Base-by-base conservation (phyloP, 768 basidiomycete genomes). In the Pleurotus sapidus region DNA sequence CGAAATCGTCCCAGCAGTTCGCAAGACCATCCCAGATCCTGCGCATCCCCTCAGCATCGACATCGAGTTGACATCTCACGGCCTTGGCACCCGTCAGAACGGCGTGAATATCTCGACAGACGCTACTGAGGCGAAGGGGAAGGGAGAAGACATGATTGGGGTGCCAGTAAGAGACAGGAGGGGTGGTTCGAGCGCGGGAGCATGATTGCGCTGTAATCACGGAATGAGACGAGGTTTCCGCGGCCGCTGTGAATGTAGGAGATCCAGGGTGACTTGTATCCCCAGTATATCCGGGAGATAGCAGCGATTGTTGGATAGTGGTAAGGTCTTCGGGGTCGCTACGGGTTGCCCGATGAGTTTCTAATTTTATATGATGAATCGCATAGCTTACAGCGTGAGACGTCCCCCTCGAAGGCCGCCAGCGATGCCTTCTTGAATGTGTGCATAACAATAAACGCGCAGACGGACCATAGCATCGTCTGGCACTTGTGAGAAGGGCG, bases 21-120 rank as follows among this genome's bases (percentile, higher is more conserved):
- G 93, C 91, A 8, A 97, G 82, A 25, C 82, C 81, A 25, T 88
- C 83, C 95, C 94, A 98, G n/a, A 92, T 87, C 58, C 87, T 83
- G 23, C 83, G 76, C 71, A 98, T 78, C 2, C 79, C 78, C 37
- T 81, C 76, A 25, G 82, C 84, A 62, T 90, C 84, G 23, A 94
- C 70, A 30, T 78, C 59, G 77, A 7, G 83, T 74, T 43, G 18
- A 20, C 47, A 51, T 45, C 24, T 49, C 25, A 18, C 57, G 8
- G 93, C 93, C 61, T 83, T 86, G 12, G 83, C 77, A 0, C 93
- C 91, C 0, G 94, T 95, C 46, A 98, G 74, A 0, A 86, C 86
- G 18, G 78, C 72, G 63, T 97, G 91, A 38, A 96, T 82, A 51
- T 82, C 79, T 20, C 95, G 81, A 64, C 94, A 95, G 1, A 89